These are phyloP conservation scores for Xylaria digitata DNA, from an alignment of 2,329 filamentous ascomycete genomes.

Conservation along the genomic window DNA sequence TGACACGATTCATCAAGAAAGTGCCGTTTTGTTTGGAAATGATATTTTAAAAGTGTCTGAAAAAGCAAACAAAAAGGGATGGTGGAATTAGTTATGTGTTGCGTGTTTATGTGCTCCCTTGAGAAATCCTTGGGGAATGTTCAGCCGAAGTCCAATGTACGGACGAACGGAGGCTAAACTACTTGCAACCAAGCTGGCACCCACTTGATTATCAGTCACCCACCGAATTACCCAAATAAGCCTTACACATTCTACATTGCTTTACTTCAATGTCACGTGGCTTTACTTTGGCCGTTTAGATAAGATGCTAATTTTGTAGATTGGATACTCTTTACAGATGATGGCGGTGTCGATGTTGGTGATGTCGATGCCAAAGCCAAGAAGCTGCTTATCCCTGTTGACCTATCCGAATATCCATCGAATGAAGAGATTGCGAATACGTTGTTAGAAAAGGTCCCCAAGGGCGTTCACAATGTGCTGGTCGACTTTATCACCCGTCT, in stretches of 20 bases:
- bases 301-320: constrained; percentile 69
- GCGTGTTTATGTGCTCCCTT: constrained; percentile 43
- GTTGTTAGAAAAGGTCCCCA: constrained; percentile 91
- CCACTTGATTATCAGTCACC: constrained; percentile 44
- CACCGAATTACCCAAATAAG: constrained; percentile 41
- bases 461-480: constrained; percentile 96
- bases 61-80: constrained; percentile 6
- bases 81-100: constrained; percentile 26
- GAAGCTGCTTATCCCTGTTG: constrained; percentile 97
- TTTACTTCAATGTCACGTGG: constrained; percentile 26
- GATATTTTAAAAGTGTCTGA: not conserved
- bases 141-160: constrained; percentile 44
- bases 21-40: not conserved
- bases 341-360: constrained; percentile 99
- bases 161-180: constrained; percentile 61
- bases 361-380: constrained; percentile 99
- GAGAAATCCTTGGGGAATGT: constrained; percentile 37
- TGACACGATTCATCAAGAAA: constrained; percentile 4
- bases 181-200: constrained; percentile 45
- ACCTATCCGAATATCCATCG: constrained; percentile 92
- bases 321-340: constrained; percentile 99
- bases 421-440: constrained; percentile 90
- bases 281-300: constrained; percentile 23
- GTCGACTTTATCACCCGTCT: constrained; percentile 99
- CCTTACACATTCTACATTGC: constrained; percentile 26